phyloP scores from a whole-genome alignment of 2,329 filamentous ascomycete genomes.

The Zymoseptoria pseudotritici region DNA sequence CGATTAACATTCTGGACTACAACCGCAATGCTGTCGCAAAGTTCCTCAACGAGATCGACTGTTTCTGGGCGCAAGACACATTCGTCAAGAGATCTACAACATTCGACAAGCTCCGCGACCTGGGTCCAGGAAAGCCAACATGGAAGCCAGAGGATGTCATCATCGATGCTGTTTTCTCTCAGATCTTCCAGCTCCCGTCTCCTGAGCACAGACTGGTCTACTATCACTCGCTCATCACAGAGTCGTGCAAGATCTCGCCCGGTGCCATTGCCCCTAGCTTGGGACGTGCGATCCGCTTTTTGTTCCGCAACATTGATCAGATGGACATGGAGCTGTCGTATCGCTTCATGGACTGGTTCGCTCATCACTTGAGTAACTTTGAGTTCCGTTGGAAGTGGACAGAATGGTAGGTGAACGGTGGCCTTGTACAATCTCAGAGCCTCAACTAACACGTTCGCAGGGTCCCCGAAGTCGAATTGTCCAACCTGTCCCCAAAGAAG shows the following conservation, averaged over 20 bases:
- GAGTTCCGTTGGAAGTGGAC: slow-evolving; percentile 99
- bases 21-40: slow-evolving; percentile 83
- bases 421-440: not conserved
- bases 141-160: slow-evolving; percentile 98
- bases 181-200: slow-evolving; percentile 77
- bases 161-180: slow-evolving; percentile 95
- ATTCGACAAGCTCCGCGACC: slow-evolving; percentile 75
- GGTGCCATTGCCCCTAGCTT: slow-evolving; percentile 93
- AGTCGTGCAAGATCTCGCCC: slow-evolving; percentile 91
- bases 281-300: slow-evolving; percentile 82
- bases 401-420: slow-evolving; percentile 60
- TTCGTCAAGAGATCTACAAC: slow-evolving; percentile 91
- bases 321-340: slow-evolving; percentile 83
- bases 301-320: slow-evolving; percentile 73
- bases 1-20: slow-evolving; percentile 88
- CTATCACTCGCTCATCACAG: slow-evolving; percentile 90
- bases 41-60: slow-evolving; percentile 88
- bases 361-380: slow-evolving; percentile 96
- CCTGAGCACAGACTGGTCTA: slow-evolving; percentile 93
- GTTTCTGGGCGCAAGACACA: slow-evolving; percentile 81
- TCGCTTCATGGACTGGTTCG: slow-evolving; percentile 94
- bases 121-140: slow-evolving; percentile 59
- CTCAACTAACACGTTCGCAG: slow-evolving; percentile 30
- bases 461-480: slow-evolving; percentile 72
- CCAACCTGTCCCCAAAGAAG: slow-evolving; percentile 76